These are phyloP conservation scores for Hortiboletus flavorubellus DNA, from an alignment of 768 basidiomycete species.

Conservation along the genomic window DNA sequence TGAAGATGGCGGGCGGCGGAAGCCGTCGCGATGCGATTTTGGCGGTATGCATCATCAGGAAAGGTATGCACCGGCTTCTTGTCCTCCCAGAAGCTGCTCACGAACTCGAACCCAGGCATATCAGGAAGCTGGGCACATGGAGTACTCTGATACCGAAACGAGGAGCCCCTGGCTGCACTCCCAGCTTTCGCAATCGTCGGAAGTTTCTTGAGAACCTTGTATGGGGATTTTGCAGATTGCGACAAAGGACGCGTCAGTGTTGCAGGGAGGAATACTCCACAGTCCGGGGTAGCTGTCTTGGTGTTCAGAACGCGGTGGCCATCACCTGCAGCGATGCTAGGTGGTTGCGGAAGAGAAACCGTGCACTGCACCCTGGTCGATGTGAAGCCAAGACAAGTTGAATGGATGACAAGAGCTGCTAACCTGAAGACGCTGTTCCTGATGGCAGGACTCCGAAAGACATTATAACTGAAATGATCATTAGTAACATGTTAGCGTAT, in stretches of 20 bases:
- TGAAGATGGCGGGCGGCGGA: slow-evolving; percentile 49
- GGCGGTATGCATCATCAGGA: slow-evolving; percentile 53
- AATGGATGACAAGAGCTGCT: slow-evolving; percentile 2
- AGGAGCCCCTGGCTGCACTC: slow-evolving; percentile 39
- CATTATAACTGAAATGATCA: slow-evolving; percentile 39
- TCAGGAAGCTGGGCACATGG: slow-evolving; percentile 47
- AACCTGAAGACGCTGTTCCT: slow-evolving; percentile 42
- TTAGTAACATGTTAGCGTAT: neutral
- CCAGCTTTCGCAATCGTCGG: slow-evolving; percentile 35
- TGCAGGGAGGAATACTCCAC: slow-evolving; percentile 44
- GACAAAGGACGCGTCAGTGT: slow-evolving; percentile 39
- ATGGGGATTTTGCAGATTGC: slow-evolving; percentile 42
- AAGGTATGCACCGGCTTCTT: slow-evolving; percentile 51
- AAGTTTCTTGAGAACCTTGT: slow-evolving; percentile 44
- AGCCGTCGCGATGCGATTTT: slow-evolving; percentile 55
- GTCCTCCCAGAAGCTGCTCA: slow-evolving; percentile 56
- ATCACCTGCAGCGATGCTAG: slow-evolving; percentile 28
- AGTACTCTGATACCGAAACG: slow-evolving; percentile 51
- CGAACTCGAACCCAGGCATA: slow-evolving; percentile 48
- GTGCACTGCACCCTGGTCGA: slow-evolving; percentile 43
- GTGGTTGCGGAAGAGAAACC: slow-evolving; percentile 47
- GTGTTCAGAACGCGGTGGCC: slow-evolving; percentile 40
- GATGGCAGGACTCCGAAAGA: slow-evolving; percentile 46
- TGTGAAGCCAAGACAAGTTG: slow-evolving; percentile 2
- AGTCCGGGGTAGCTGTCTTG: slow-evolving; percentile 48